Conservation (phyloP, 192 early-diverging fungal genomes). For the Podila epicladia region DNA sequence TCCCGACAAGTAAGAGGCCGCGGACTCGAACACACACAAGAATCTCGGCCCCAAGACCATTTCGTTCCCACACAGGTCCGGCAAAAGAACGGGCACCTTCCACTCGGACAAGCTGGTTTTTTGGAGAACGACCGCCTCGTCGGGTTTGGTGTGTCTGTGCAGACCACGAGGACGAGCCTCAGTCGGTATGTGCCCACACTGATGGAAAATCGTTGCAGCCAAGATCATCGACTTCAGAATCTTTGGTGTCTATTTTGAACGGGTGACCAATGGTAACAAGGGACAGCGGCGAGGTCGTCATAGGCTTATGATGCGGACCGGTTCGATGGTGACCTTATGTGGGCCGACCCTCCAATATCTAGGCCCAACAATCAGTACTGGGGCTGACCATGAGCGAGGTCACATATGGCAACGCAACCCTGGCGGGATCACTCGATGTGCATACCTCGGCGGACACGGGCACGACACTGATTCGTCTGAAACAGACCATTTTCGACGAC, state of each 20-base stretch:
- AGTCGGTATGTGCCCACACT: slow-evolving; percentile 18
- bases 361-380: slow-evolving; percentile 10
- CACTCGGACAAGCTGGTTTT: slow-evolving; percentile 24
- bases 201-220: slow-evolving; percentile 10
- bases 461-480: slow-evolving; percentile 41
- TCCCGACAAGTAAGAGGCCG: slow-evolving; percentile 8
- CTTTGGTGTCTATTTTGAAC: slow-evolving; percentile 35
- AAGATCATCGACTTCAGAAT: slow-evolving; percentile 1
- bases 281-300: slow-evolving; percentile 31
- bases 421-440: background rate
- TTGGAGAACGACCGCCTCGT: slow-evolving; percentile 10
- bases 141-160: background rate
- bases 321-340: slow-evolving; percentile 20
- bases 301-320: slow-evolving; percentile 13
- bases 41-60: slow-evolving; percentile 9
- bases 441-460: slow-evolving; percentile 16
- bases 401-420: background rate
- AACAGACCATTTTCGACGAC: background rate
- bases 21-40: slow-evolving; percentile 4
- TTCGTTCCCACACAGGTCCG: slow-evolving; percentile 21
- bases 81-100: slow-evolving; percentile 17
- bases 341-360: slow-evolving; percentile 7
- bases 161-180: background rate
- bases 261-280: background rate
- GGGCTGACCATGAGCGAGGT: slow-evolving; percentile 18